phyloP scores from a whole-genome alignment of 768 basidiomycete species.

The Lactifluus echinatus region DNA sequence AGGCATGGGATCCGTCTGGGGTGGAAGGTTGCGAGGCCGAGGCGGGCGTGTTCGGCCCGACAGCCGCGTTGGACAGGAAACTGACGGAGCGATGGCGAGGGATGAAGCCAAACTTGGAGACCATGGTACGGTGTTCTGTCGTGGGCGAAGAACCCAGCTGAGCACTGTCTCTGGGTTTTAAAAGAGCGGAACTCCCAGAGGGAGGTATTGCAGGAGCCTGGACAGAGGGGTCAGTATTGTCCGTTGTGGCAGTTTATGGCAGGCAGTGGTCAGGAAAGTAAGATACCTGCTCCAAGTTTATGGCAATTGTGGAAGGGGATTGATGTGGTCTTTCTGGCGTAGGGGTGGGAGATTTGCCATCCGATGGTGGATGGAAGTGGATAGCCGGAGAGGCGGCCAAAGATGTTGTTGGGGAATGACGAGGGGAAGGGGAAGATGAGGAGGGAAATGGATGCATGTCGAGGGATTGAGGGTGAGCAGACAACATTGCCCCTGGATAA shows the following conservation, averaged over 20 bases:
- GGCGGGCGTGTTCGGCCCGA: conserved; percentile 19
- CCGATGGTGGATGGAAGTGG: neutral
- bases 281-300: conserved; percentile 11
- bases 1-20: conserved; percentile 13
- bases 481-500: neutral
- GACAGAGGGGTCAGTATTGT: conserved; percentile 16
- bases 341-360: neutral
- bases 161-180: conserved; percentile 2
- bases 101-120: conserved; percentile 19
- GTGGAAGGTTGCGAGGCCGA: conserved; percentile 14
- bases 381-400: conserved; percentile 20
- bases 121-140: conserved; percentile 25
- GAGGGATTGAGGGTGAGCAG: conserved; percentile 19
- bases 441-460: conserved; percentile 35
- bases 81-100: conserved; percentile 21
- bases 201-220: conserved; percentile 11
- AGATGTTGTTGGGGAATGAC: too few relatives aligned
- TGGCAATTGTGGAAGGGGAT: conserved; percentile 3
- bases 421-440: too few relatives aligned
- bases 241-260: conserved; percentile 2
- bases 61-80: conserved; percentile 21
- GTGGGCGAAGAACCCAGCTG: conserved; percentile 21
- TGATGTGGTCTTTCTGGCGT: neutral
- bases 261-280: neutral
- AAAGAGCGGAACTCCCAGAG: conserved; percentile 10